Percentiles rank a stretch among this genome's conserved stretches.
Evolutionary conservation across 2,329 filamentous ascomycete genomes (phyloP).

Genomic region (Ceratocystis ficicola): DNA sequence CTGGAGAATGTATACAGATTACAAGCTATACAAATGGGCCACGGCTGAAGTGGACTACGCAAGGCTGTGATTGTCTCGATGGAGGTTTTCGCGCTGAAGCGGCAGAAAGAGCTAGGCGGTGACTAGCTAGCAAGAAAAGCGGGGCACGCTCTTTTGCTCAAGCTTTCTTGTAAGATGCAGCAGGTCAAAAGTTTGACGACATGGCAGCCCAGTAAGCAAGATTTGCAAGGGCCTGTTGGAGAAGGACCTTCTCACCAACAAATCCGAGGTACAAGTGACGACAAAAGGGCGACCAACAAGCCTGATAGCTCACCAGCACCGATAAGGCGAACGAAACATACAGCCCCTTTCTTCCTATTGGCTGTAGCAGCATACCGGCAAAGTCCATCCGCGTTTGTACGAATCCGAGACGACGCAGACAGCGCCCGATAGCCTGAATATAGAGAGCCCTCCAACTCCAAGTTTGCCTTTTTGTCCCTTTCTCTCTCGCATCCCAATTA

Average conservation of each 20-base stretch:
- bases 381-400: not conserved
- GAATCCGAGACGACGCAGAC: not conserved
- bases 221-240: slow-evolving; percentile 9
- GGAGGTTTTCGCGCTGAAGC: slow-evolving; percentile 18
- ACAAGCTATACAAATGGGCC: not conserved
- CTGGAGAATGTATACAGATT: not conserved
- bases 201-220: not conserved
- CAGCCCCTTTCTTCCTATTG: not conserved
- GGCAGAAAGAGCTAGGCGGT: slow-evolving; percentile 21
- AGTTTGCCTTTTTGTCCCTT: not conserved
- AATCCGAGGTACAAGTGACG: not conserved
- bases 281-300: not conserved
- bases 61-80: slow-evolving; percentile 20
- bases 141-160: not conserved
- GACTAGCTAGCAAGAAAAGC: slow-evolving; percentile 8
- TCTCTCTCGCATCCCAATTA: slow-evolving; percentile 39
- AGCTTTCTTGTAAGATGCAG: not conserved
- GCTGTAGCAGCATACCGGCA: not conserved
- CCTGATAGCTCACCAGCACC: not conserved
- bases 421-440: not conserved
- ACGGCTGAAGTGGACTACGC: slow-evolving; percentile 18
- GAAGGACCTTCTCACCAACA: slow-evolving; percentile 8
- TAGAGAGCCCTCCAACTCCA: not conserved
- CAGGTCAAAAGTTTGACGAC: not conserved
- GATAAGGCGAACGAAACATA: not conserved